Evolutionary conservation across 345 rosid genomes (phyloP).

Genomic region (Tarenaya hassleriana): DNA sequence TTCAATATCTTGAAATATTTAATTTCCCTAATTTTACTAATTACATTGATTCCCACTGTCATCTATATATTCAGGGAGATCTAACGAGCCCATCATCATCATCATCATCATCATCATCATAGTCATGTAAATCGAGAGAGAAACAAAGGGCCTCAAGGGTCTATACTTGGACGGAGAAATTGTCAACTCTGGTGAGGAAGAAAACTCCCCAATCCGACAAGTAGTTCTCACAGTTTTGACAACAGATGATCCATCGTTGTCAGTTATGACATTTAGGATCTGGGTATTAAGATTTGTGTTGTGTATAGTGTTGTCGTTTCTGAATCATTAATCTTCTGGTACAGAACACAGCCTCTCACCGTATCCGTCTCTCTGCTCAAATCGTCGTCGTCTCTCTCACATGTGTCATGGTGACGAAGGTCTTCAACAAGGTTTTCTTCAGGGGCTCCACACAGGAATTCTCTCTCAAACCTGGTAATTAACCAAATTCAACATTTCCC

Average conservation of each 20-base stretch:
- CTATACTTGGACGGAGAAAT: conserved; percentile 13
- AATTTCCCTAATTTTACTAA: no score
- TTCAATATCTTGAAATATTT: no score
- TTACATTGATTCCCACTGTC: no score
- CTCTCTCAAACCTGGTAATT: conserved; percentile 56
- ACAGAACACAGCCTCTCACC: conserved; percentile 81
- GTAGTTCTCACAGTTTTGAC: conserved; percentile 89
- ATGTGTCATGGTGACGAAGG: conserved; percentile 72
- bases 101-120: no score
- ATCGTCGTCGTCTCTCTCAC: conserved; percentile 92
- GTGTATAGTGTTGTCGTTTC: conserved; percentile 66
- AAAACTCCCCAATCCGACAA: conserved; percentile 77
- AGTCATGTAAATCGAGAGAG: conserved; percentile 21
- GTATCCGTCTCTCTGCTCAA: conserved; percentile 95
- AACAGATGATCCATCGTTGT: conserved; percentile 78
- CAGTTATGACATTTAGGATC: conserved; percentile 84
- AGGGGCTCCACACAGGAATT: conserved; percentile 65
- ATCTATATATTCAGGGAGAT: no score
- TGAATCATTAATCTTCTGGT: conserved; percentile 97
- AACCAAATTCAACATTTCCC: background rate
- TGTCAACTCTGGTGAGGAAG: conserved; percentile 30
- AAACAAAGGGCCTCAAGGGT: no score
- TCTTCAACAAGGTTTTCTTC: conserved; percentile 61
- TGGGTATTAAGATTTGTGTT: conserved; percentile 84
- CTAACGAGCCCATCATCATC: conserved; percentile 18